Evolutionary conservation across 2,329 filamentous ascomycete genomes (phyloP), one percentile per base, ranked within the genome.

Genomic region (Talaromyces islandicus): DNA sequence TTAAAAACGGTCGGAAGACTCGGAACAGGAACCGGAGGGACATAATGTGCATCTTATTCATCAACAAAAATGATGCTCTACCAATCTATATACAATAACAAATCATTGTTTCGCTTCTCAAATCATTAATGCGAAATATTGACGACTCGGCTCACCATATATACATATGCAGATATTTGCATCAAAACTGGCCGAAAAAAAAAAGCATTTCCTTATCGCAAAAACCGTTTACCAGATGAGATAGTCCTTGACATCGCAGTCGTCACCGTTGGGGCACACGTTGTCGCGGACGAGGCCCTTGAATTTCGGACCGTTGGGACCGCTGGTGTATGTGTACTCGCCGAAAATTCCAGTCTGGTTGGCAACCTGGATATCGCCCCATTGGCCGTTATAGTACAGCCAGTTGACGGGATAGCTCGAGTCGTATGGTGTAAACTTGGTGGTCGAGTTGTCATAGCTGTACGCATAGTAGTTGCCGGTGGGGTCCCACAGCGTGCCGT

Each of bases 281-380:
- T 83, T 72, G 43, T 70, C 76, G 57, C 86, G 72, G 60, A 82
- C 79, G 64, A 88, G 67, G 55, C 81, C 73, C 73, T 89, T 88
- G 63, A 84, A 81, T 61, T 73, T 75, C 1, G 86, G 86, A 1
- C 86, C 86, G 21, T 83, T 86, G 0, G 86, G 86, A 1, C 86
- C 86, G 60, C 73, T 75, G 0, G 73, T 73, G 66, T 81, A 88
- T 67, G 83, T 84, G n/a, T 77, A 68, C 70, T 85, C 79, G 24
- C 84, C 79, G 54, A 82, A 81, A 3, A 79, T 72, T 4, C 58
- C 58, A 21, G 54, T 81, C n/a, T 76, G 72, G 2, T 77, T 73
- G 0, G 81, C 79, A 59, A 86, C 84, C 65, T 83, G 78, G 62
- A 83, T 70, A 65, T 89, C 85, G 2, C 86, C 87, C 86, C 86